Conservation (phyloP, 331 rosid species). For the Arachis monticola region DNA sequence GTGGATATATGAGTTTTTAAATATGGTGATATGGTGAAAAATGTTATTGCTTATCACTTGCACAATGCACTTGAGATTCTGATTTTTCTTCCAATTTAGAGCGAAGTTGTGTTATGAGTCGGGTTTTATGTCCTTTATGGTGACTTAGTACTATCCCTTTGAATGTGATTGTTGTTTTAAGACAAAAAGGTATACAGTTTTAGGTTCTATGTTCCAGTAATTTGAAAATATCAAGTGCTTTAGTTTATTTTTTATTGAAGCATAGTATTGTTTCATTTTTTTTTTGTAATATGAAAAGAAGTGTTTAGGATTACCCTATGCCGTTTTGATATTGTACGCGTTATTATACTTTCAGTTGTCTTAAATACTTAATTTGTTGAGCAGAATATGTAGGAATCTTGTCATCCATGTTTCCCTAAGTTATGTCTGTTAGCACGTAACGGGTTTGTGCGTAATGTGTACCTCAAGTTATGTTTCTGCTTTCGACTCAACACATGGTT, state of each 20-base stretch:
- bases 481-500: neutral
- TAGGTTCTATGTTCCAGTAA: neutral
- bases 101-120: neutral
- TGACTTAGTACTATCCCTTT: too few species aligned
- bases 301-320: neutral
- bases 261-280: neutral
- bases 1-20: too few species aligned
- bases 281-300: neutral
- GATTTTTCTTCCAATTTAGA: neutral
- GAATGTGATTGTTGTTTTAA: too few species aligned
- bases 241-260: neutral
- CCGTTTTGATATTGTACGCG: neutral
- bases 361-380: too few species aligned
- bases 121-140: too few species aligned
- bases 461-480: neutral
- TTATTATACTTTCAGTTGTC: too few species aligned
- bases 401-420: too few species aligned
- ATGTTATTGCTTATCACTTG: neutral
- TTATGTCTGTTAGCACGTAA: neutral
- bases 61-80: neutral
- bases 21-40: too few species aligned
- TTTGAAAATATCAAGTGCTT: neutral
- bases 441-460: neutral
- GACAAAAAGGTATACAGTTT: neutral
- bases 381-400: neutral